Evolutionary conservation across 2,329 filamentous ascomycete genomes (phyloP), one percentile per base, ranked within the genome.

Genomic region (Hymenoscyphus fraxineus): DNA sequence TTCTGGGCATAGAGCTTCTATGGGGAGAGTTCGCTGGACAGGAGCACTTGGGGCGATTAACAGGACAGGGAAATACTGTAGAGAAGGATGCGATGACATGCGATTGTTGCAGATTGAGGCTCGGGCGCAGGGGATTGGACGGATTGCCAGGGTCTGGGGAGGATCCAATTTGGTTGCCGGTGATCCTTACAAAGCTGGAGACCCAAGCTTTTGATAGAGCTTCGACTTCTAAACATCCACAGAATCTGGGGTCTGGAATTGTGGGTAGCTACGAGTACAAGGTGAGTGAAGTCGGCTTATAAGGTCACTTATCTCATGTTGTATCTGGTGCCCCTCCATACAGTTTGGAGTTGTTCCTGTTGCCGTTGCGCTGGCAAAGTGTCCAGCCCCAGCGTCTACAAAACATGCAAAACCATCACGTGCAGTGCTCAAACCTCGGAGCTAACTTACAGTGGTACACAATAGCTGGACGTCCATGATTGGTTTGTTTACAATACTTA

Each of bases 21-120:
- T 61, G 38, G 51, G 35, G 35, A 35, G 35, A 35, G 51, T 56
- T 56, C 63, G 58, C 63, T 67, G 64, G 44, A 51, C 57, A 44
- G 58, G 38, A 64, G 63, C 62, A 65, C 63, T 65, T 35, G 54
- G 58, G 40, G 51, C 59, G 27, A 65, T 47, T 40, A 40, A 64
- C 57, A 38, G 51, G 35, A 59, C 31, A 61, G 60, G 61, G 58
- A 55, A 64, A 66, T 61, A 64, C 32, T 64, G 63, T 64, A 63
- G 65, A 63, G 58, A 54, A 65, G 64, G 61, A 62, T 51, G 60
- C 56, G 61, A 62, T 51, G 60, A 47, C 63, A 32, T 59, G 44
- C 44, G 58, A 58, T 56, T 67, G 65, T 64, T 64, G 65, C 69
- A 69, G 57, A 63, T 65, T 61, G 59, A 61, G 61, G 65, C 63